A percentile compares a stretch with the other conserved stretches of the same genome.
phyloP scores from a whole-genome alignment of 2,329 filamentous ascomycete species.

The Didymella exigua region DNA sequence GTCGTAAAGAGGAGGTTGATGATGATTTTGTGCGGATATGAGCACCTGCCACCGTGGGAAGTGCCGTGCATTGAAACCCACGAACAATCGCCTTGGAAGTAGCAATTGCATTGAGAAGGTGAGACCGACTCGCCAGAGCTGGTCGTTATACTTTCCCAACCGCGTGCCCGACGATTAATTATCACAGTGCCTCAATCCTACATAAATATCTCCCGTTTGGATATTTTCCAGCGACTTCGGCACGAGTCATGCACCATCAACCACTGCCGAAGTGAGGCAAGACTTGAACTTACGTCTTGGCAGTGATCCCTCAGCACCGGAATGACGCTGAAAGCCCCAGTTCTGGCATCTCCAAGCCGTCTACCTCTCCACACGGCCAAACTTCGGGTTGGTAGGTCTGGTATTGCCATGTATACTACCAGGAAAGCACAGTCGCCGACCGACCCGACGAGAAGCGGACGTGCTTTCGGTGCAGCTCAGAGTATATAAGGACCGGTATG shows the following conservation, averaged over 20 bases:
- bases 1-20: constrained; percentile 3
- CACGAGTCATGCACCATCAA: constrained; percentile 6
- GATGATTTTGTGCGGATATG: constrained; percentile 1
- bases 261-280: constrained; percentile 18
- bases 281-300: constrained; percentile 28
- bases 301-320: constrained; percentile 21
- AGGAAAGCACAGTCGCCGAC: constrained; percentile 8
- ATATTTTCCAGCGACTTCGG: background rate
- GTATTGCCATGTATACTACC: constrained; percentile 1
- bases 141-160: background rate
- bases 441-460: constrained; percentile 8
- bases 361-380: constrained; percentile 27
- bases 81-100: background rate
- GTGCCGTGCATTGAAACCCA: background rate
- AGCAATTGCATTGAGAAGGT: background rate
- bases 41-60: background rate
- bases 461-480: constrained; percentile 1
- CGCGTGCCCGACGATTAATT: background rate
- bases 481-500: constrained; percentile 29
- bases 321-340: constrained; percentile 24
- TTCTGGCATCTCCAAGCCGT: constrained; percentile 6
- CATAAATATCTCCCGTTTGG: background rate
- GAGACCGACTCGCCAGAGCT: background rate
- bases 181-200: background rate
- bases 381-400: constrained; percentile 26